Percentiles rank a stretch among this genome's conserved stretches.
These are phyloP conservation scores for Pachysolen tannophilus DNA, from an alignment of 805 yeast genomes.

Conservation along the genomic window DNA sequence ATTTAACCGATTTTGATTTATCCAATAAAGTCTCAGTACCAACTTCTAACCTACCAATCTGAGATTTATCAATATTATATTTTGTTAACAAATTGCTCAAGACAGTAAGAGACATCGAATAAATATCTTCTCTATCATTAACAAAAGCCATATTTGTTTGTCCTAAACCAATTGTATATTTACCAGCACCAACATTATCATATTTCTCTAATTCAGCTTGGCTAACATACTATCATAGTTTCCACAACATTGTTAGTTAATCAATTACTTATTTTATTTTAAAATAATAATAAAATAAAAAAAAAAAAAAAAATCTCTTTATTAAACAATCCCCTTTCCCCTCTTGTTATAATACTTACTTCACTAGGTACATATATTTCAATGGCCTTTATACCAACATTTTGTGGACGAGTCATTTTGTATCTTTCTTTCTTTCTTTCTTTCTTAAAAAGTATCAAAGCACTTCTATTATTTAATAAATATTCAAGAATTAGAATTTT, in stretches of 20 bases:
- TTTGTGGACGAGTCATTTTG: conserved; percentile 48
- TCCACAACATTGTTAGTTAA: conserved; percentile 1
- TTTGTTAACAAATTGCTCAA: conserved; percentile 68
- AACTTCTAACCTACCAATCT: conserved; percentile 92
- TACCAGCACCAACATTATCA: conserved; percentile 87
- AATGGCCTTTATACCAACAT: conserved; percentile 95
- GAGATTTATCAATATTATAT: conserved; percentile 72
- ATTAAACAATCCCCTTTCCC: background rate
- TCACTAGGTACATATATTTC: conserved; percentile 86
- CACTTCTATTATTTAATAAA: too few species aligned
- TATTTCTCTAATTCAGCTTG: conserved; percentile 80
- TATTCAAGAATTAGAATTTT: too few species aligned
- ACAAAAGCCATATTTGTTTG: conserved; percentile 98
- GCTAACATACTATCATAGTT: conserved; percentile 51
- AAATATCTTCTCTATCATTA: conserved; percentile 94
- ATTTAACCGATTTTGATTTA: conserved; percentile 93
- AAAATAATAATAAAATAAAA: background rate
- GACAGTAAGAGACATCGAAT: conserved; percentile 90
- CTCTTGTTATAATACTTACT: conserved; percentile 25
- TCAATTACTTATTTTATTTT: background rate
- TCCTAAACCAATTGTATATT: conserved; percentile 97
- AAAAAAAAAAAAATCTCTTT: background rate
- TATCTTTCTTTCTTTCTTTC: background rate
- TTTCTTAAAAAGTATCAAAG: background rate
- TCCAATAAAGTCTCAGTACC: conserved; percentile 97